Conservation (phyloP, 1,284 basidiomycete genomes). For the Leccinum subrobustum region DNA sequence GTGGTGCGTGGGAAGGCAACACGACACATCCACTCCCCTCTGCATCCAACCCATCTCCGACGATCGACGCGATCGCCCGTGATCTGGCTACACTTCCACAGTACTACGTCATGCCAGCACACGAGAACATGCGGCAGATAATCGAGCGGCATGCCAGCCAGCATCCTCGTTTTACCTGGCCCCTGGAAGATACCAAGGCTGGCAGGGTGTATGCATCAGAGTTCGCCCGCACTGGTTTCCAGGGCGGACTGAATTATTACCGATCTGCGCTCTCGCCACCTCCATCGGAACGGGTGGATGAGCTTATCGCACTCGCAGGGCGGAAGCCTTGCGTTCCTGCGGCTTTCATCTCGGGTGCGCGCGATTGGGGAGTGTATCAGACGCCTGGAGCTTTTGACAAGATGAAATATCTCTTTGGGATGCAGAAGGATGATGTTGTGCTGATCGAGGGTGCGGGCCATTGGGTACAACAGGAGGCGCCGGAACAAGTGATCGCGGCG, state of each 20-base stretch:
- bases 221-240: conserved; percentile 56
- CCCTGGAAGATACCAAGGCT: conserved; percentile 46
- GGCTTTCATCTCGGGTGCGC: conserved; percentile 52
- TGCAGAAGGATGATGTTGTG: conserved; percentile 45
- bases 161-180: conserved; percentile 41
- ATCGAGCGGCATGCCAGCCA: conserved; percentile 32
- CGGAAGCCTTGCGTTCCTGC: conserved; percentile 47
- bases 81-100: conserved; percentile 47
- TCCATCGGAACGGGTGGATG: conserved; percentile 14
- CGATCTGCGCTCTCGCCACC: conserved; percentile 38
- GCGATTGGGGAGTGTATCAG: conserved; percentile 63
- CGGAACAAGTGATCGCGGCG: conserved; percentile 29
- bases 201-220: conserved; percentile 45
- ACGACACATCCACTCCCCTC: conserved; percentile 39
- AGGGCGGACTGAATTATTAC: conserved; percentile 60
- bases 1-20: conserved; percentile 51
- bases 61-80: conserved; percentile 26
- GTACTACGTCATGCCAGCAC: conserved; percentile 63
- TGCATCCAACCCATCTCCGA: conserved; percentile 16
- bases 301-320: conserved; percentile 23
- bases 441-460: conserved; percentile 58
- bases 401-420: conserved; percentile 39
- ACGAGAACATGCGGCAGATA: conserved; percentile 51
- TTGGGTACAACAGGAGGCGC: conserved; percentile 60
- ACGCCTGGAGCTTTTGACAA: conserved; percentile 45